Conservation (phyloP, 106 monocot species). For the Ottelia alismoides region DNA sequence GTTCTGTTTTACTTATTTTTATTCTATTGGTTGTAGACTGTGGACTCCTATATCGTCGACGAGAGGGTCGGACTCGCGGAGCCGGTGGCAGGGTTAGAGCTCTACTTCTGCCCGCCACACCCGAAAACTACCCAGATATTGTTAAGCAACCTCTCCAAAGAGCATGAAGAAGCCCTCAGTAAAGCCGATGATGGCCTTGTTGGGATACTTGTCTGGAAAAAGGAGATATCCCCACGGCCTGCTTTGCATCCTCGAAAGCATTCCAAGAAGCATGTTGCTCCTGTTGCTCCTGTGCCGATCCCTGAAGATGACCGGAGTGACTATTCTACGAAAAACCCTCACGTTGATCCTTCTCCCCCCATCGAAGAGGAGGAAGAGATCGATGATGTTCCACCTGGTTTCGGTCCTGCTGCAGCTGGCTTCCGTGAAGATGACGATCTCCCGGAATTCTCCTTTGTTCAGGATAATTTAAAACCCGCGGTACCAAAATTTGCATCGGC, state of each 20-base stretch:
- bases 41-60: constrained; percentile 60
- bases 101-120: constrained; percentile 80
- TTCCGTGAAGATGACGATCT: constrained; percentile 61
- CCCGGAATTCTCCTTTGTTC: constrained; percentile 71
- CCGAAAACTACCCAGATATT: constrained; percentile 33
- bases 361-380: constrained; percentile 21
- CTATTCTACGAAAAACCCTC: not conserved
- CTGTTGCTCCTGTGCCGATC: not conserved
- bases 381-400: constrained; percentile 72
- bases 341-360: not conserved
- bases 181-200: constrained; percentile 21
- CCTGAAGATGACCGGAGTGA: no score
- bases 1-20: no score
- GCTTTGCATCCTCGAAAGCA: not conserved
- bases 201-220: constrained; percentile 69
- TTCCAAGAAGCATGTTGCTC: not conserved
- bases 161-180: constrained; percentile 18
- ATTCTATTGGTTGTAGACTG: constrained; percentile 28
- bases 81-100: constrained; percentile 55
- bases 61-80: constrained; percentile 75
- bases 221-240: constrained; percentile 9
- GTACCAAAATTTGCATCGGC: constrained; percentile 4
- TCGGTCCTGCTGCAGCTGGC: constrained; percentile 35
- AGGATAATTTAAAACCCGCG: no score
- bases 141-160: constrained; percentile 26